phyloP scores from a whole-genome alignment of 108 stramenopile genomes.

The Skeletonema menzelii region DNA sequence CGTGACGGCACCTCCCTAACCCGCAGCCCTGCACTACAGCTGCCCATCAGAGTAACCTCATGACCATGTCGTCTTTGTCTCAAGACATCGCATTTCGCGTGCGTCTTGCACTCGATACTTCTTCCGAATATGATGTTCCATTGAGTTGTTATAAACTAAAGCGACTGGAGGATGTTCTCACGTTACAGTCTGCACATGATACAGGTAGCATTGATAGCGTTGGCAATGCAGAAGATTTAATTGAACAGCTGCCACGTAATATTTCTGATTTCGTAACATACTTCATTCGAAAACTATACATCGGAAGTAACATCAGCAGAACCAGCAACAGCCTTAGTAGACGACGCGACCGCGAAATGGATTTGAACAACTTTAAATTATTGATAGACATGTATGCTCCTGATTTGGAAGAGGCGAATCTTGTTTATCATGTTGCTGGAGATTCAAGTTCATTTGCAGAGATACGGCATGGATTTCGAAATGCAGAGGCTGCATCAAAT shows the following conservation, averaged over 20 bases:
- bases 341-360: not conserved
- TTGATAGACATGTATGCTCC: not conserved
- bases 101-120: not conserved
- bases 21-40: no score
- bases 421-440: not conserved
- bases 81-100: not conserved
- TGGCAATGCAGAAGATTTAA: not conserved
- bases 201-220: not conserved
- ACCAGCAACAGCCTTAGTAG: not conserved
- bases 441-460: not conserved
- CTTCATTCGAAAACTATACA: not conserved
- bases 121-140: not conserved
- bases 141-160: not conserved
- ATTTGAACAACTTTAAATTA: not conserved
- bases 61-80: no score
- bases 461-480: not conserved
- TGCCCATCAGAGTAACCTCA: no score
- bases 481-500: not conserved
- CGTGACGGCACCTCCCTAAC: no score
- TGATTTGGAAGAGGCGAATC: not conserved
- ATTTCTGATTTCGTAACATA: not conserved
- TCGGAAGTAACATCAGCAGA: not conserved
- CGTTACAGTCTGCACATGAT: not conserved
- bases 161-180: not conserved
- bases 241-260: not conserved